Conservation (phyloP, 2,329 filamentous ascomycete species). For the Trichophyton verrucosum region DNA sequence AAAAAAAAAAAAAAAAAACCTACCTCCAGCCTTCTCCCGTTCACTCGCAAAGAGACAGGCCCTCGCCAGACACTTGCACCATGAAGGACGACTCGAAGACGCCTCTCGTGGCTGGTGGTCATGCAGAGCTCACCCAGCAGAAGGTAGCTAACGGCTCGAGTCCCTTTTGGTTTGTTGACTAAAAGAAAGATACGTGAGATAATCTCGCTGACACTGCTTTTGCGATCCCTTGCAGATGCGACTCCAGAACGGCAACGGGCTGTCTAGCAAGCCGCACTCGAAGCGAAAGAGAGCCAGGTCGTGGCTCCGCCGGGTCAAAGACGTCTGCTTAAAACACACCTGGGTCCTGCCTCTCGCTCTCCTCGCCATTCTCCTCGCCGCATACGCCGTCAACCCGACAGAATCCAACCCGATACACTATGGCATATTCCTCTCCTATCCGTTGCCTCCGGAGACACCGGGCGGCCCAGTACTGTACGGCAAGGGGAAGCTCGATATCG, state of each 20-base stretch:
- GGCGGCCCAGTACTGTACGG: slow-evolving; percentile 57
- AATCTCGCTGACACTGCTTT: not conserved
- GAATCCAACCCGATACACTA: slow-evolving; percentile 64
- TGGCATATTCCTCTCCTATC: slow-evolving; percentile 86
- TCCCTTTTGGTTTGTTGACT: not conserved
- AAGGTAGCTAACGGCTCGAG: not conserved
- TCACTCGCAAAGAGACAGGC: not conserved
- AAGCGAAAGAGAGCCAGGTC: slow-evolving; percentile 36
- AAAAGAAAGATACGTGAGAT: not conserved
- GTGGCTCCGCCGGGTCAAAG: slow-evolving; percentile 32
- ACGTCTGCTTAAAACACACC: slow-evolving; percentile 39
- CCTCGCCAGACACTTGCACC: not conserved
- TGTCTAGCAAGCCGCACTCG: slow-evolving; percentile 23
- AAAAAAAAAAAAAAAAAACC: not conserved
- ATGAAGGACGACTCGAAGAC: not conserved
- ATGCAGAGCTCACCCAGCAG: not conserved
- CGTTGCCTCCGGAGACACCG: slow-evolving; percentile 44
- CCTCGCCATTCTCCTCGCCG: slow-evolving; percentile 48
- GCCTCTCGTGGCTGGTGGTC: not conserved
- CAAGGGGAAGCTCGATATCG: slow-evolving; percentile 76
- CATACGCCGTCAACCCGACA: slow-evolving; percentile 64
- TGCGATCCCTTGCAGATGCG: not conserved
- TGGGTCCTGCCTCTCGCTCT: slow-evolving; percentile 59
- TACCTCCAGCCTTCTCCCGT: not conserved
- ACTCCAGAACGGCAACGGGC: not conserved